phyloP scores from a whole-genome alignment of 768 basidiomycete genomes.

The Sistotremastrum suecicum region DNA sequence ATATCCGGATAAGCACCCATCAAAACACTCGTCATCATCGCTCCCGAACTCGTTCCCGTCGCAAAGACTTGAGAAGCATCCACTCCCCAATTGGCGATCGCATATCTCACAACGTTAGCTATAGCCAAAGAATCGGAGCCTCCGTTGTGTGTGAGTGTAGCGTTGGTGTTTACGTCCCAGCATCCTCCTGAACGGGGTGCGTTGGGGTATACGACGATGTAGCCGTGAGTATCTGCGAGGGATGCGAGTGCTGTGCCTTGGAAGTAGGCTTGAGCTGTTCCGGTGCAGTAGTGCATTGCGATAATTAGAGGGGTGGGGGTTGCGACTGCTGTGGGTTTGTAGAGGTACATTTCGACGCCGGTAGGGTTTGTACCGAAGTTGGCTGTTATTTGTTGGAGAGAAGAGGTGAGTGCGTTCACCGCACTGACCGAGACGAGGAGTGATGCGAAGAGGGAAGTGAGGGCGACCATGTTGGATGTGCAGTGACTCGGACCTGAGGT shows the following conservation, averaged over 20 bases:
- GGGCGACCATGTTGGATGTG: too few relatives aligned
- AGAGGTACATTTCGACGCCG: slow-evolving; percentile 33
- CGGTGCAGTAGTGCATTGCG: slow-evolving; percentile 32
- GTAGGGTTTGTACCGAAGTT: slow-evolving; percentile 40
- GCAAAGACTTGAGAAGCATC: slow-evolving; percentile 32
- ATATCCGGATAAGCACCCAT: slow-evolving; percentile 40
- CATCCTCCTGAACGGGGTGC: slow-evolving; percentile 27
- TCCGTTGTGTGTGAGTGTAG: slow-evolving; percentile 39
- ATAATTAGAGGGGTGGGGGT: slow-evolving; percentile 30
- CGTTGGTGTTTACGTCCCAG: slow-evolving; percentile 38
- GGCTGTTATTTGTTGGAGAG: too few relatives aligned
- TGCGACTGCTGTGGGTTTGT: slow-evolving; percentile 24
- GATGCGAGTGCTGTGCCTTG: slow-evolving; percentile 32
- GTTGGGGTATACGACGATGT: slow-evolving; percentile 36
- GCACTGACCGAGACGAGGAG: too few relatives aligned
- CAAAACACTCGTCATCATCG: slow-evolving; percentile 49
- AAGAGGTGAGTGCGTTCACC: too few relatives aligned
- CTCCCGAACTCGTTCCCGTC: slow-evolving; percentile 37
- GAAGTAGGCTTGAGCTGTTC: slow-evolving; percentile 38
- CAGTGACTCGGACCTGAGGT: too few relatives aligned
- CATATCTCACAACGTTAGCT: slow-evolving; percentile 30
- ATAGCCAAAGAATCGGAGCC: slow-evolving; percentile 43
- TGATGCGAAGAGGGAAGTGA: too few relatives aligned
- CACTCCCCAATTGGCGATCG: slow-evolving; percentile 33
- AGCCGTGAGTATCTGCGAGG: slow-evolving; percentile 33